A percentile compares a stretch with the other conserved stretches of the same genome.
These are phyloP conservation scores for Diddensiella santjacobensis DNA, from an alignment of 805 yeast genomes.

Conservation along the genomic window DNA sequence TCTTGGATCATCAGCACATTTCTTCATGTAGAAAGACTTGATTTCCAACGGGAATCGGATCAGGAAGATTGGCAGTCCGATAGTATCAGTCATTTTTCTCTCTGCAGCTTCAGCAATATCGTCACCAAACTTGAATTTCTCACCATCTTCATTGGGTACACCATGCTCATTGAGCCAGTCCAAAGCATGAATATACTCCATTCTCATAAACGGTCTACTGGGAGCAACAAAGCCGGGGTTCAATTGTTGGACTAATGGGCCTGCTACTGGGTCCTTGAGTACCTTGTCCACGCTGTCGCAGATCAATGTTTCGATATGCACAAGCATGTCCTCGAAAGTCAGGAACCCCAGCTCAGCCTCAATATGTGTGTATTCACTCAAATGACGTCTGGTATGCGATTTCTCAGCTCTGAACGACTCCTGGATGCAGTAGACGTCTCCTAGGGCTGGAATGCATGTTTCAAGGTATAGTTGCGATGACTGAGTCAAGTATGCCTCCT, in stretches of 20 bases:
- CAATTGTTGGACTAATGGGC: constrained; percentile 82
- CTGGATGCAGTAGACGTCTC: constrained; percentile 96
- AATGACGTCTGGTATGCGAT: constrained; percentile 97
- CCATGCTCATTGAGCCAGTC: constrained; percentile 96
- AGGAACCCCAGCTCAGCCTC: constrained; percentile 92
- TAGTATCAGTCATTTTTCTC: constrained; percentile 95
- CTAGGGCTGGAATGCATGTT: constrained; percentile 92
- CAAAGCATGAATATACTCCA: constrained; percentile 86
- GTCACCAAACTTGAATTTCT: constrained; percentile 91
- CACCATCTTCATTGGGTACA: constrained; percentile 91
- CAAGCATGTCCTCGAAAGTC: constrained; percentile 77
- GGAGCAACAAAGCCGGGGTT: constrained; percentile 91
- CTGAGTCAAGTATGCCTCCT: constrained; percentile 94
- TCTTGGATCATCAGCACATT: constrained; percentile 81
- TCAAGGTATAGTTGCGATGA: constrained; percentile 95
- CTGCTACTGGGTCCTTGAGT: constrained; percentile 86
- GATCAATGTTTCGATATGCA: constrained; percentile 79
- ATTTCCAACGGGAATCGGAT: constrained; percentile 95
- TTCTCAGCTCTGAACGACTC: constrained; percentile 99
- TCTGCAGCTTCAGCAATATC: constrained; percentile 99
- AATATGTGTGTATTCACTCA: constrained; percentile 94
- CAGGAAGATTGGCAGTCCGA: constrained; percentile 88
- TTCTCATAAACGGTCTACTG: constrained; percentile 78
- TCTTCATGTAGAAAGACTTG: constrained; percentile 97
- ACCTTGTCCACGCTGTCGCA: constrained; percentile 68